Evolutionary conservation across 352 stramenopile genomes (phyloP), one percentile per base, ranked within the genome.

Genomic region (Phytophthora nicotianae): DNA sequence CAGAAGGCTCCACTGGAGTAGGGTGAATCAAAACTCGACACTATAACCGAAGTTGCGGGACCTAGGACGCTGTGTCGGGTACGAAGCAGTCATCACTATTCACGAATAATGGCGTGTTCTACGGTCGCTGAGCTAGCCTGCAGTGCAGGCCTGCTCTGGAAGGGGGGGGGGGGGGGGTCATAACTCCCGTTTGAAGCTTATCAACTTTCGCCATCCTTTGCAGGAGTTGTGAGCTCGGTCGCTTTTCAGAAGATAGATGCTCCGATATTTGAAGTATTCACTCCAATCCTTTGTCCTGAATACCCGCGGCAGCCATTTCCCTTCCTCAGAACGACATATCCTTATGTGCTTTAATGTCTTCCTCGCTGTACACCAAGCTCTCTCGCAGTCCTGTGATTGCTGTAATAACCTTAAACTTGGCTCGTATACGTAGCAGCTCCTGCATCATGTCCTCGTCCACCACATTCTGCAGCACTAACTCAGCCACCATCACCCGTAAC

Each of bases 351-450:
- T 87, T 58, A 13, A 89, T 69, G 45, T 91, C 79, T 21, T 86
- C 74, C 19, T 83, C 58, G 48, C 69, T 92, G 72, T 89, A 94
- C 32, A 90, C 76, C 33, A 94, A 68, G 5, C 56, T 65, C 23
- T 70, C 58, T 38, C 81, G 81, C 43, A 90, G 50, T 0, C 80
- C 78, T 16, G 88, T 47, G 41, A 90, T 74, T 26, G 82, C 70
- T 17, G 73, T 86, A 47, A 93, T 88, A 23, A 93, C 72, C 47
- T 95, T 95, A 56, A 93, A 91, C 53, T 95, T 95, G 55, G 86
- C 86, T 21, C 83, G 80, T 29, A 95, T 90, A 23, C 71, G 68
- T 32, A 89, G 82, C 63, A 95, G 51, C 26, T 85, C 72, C 53
- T 82, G 71, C 43, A 91, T 60, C 42, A 95, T 85, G 58, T 91